Conservation (phyloP, 164 flowering plant species). For the Vitis labrusca region DNA sequence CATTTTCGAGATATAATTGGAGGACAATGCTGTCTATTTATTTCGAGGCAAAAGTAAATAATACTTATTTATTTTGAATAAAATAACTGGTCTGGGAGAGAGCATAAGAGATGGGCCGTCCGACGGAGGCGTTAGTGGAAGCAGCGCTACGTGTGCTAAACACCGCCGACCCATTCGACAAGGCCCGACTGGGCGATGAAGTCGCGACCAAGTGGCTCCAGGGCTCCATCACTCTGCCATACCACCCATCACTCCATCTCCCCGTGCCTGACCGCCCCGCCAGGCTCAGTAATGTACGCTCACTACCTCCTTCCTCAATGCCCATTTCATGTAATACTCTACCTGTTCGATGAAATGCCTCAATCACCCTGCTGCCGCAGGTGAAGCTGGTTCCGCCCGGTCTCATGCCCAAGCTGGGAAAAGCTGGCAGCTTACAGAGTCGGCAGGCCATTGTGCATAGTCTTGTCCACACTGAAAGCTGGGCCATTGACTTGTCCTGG, state of each 20-base stretch:
- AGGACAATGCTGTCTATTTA: too few relatives aligned
- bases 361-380: constrained; percentile 35
- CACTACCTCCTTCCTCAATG: neutral
- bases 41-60: too few relatives aligned
- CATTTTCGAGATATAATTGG: too few relatives aligned
- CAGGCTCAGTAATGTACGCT: constrained; percentile 55
- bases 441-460: constrained; percentile 87
- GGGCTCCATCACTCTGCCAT: constrained; percentile 50
- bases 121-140: constrained; percentile 64
- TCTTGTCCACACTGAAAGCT: constrained; percentile 86
- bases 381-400: constrained; percentile 80
- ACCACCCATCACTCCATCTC: constrained; percentile 39
- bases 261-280: constrained; percentile 84
- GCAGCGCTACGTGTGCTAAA: constrained; percentile 71
- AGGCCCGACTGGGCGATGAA: constrained; percentile 71
- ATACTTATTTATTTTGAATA: too few relatives aligned
- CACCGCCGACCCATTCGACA: constrained; percentile 79
- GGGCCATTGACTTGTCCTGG: constrained; percentile 97
- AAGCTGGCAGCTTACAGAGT: constrained; percentile 88
- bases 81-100: too few relatives aligned
- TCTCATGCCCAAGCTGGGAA: constrained; percentile 93
- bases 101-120: too few relatives aligned
- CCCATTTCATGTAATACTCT: neutral
- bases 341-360: constrained; percentile 57
- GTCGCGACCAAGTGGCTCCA: constrained; percentile 68